Base-by-base conservation (phyloP, 1,284 basidiomycete genomes). In the Rhodotorula sp. region DNA sequence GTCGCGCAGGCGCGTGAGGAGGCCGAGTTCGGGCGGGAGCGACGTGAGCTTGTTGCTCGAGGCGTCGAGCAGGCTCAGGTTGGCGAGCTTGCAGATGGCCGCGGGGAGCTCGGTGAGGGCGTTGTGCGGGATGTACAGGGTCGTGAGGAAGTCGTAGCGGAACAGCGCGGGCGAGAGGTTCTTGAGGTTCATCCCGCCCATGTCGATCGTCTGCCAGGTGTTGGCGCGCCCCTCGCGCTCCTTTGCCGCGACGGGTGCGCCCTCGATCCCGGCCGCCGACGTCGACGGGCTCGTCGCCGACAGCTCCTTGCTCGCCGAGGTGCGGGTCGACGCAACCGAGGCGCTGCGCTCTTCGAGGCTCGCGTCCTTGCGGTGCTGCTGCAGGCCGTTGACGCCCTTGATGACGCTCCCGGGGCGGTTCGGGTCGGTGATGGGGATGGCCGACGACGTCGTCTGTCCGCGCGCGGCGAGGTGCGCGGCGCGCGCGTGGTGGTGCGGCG, bases 121-220 rank as follows among this genome's bases (percentile, higher is more conserved):
- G 80, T 99, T 99, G 85, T 99, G 96, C 79, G 98, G 98, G 82
- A 99, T 91, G 83, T 97, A 99, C 67, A 99, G 88, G 74, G 90
- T 92, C 73, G 91, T 92, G 74, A 99, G 88, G 85, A 97, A 98
- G n/a, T 88, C 86, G 84, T 98, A 99, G 49, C 97, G 85, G 72
- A 90, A 91, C 61, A 91, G 89, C 19, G 88, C 88, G 17, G 88
- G 83, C 44, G 94, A 91, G 62, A 99, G 85, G 77, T 91, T 93
- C 86, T 96, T 96, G 80, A 99, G 88, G 74, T 89, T 88, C 72
- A 97, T 89, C 8, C 96, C 96, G 68, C 97, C 96, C 88, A 99
- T 93, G 82, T 99, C 96, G 70, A 99, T 85, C 19, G 92, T 92
- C 45, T 85, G 90, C 95, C 96, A 99, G 1, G 88, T 81, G 71